Evolutionary conservation across 106 monocot genomes (phyloP).

Genomic region (Apostasia ramifera): DNA sequence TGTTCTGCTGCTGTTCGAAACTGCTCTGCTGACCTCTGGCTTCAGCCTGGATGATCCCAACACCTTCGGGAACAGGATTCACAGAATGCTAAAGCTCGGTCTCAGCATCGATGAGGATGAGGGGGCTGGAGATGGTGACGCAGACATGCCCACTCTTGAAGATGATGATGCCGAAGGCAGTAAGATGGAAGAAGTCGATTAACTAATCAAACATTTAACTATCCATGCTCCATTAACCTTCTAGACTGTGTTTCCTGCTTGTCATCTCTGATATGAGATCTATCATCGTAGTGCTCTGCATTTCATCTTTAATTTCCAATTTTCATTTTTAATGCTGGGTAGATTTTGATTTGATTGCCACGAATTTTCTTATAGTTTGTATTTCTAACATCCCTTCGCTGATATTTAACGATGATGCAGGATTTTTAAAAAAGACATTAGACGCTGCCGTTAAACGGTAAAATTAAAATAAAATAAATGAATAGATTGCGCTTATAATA

Average conservation of each 20-base stretch:
- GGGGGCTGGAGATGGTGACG: slow-evolving; percentile 30
- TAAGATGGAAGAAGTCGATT: slow-evolving; percentile 87
- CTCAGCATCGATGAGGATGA: slow-evolving; percentile 75
- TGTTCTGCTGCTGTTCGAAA: slow-evolving; percentile 59
- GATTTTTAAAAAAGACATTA: too few relatives aligned
- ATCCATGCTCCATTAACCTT: background rate
- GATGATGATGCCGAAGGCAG: slow-evolving; percentile 60
- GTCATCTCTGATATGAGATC: too few relatives aligned
- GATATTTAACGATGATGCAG: too few relatives aligned
- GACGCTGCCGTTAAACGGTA: too few relatives aligned
- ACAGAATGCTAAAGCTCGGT: slow-evolving; percentile 70
- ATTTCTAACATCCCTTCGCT: too few relatives aligned
- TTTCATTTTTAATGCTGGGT: too few relatives aligned
- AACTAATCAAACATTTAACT: slow-evolving; percentile 2
- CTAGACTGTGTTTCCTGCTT: background rate
- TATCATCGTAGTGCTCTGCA: too few relatives aligned
- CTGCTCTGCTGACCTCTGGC: slow-evolving; percentile 59
- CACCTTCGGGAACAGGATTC: slow-evolving; percentile 74
- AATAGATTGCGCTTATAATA: too few relatives aligned
- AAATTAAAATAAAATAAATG: too few relatives aligned
- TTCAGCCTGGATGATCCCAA: slow-evolving; percentile 82
- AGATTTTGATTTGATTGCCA: too few relatives aligned
- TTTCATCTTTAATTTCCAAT: too few relatives aligned
- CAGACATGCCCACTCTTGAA: slow-evolving; percentile 65
- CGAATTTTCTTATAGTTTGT: too few relatives aligned